A percentile compares a stretch with the other conserved stretches of the same genome.
Evolutionary conservation across 202 grass and related monocot genomes (phyloP).

Genomic region (Musa balbisiana): DNA sequence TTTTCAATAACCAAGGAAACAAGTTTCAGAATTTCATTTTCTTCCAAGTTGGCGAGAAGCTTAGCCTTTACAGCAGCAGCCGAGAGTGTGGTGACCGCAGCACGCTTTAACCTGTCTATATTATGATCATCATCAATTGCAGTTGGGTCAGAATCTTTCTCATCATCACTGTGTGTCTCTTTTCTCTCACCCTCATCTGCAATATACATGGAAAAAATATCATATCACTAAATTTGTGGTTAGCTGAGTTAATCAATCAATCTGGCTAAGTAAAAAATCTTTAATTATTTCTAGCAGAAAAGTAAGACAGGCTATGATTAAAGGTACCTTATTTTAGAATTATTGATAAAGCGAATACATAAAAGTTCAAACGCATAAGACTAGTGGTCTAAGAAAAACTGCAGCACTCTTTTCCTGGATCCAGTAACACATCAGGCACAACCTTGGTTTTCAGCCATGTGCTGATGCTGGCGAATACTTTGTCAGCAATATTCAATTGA

Average conservation of each 20-base stretch:
- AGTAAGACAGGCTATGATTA: too few species aligned
- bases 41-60: conserved; percentile 79
- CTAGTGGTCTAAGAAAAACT: neutral
- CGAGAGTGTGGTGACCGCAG: conserved; percentile 70
- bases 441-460: neutral
- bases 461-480: neutral
- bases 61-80: conserved; percentile 85
- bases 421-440: neutral
- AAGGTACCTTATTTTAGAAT: too few species aligned
- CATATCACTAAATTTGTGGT: neutral
- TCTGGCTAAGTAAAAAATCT: too few species aligned
- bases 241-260: too few species aligned
- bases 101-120: conserved; percentile 65
- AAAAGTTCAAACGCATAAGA: neutral
- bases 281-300: too few species aligned
- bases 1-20: conserved; percentile 79
- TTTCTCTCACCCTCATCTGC: conserved; percentile 24
- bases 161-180: conserved; percentile 28
- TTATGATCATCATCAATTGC: conserved; percentile 31
- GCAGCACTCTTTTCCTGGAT: neutral
- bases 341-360: neutral
- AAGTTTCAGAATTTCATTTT: conserved; percentile 65
- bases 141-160: conserved; percentile 21
- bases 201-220: neutral
- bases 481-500: neutral